Conservation (phyloP, 345 rosid genomes). For the Linum usitatissimum region DNA sequence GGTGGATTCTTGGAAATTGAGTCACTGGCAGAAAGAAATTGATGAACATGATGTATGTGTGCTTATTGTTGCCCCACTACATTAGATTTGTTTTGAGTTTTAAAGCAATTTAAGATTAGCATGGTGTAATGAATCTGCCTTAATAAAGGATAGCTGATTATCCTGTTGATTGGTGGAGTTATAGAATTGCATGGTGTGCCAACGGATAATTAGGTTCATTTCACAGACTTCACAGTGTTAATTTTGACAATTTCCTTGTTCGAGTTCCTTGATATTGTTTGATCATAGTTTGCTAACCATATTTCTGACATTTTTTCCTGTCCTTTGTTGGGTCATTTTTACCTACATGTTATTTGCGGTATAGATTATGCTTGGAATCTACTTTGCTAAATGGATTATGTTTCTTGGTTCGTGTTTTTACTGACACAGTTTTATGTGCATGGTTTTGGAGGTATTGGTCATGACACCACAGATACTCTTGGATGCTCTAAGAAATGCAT, state of each 20-base stretch:
- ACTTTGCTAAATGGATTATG: background rate
- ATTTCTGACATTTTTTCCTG: background rate
- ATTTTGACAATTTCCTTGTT: background rate
- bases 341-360: background rate
- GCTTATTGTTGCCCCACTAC: background rate
- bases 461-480: slow-evolving; percentile 87
- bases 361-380: background rate
- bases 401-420: background rate
- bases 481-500: slow-evolving; percentile 63
- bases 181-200: too few relatives aligned
- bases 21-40: slow-evolving; percentile 60
- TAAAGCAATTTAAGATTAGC: background rate
- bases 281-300: background rate
- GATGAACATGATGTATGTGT: slow-evolving; percentile 50
- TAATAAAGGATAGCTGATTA: too few relatives aligned
- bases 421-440: background rate
- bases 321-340: background rate
- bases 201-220: background rate
- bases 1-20: slow-evolving; percentile 51
- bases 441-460: slow-evolving; percentile 54
- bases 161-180: too few relatives aligned
- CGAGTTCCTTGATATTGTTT: background rate
- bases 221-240: background rate
- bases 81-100: background rate
- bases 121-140: too few relatives aligned